Evolutionary conservation across 352 stramenopile species (phyloP).

Genomic region (Peronosclerospora sorghi): DNA sequence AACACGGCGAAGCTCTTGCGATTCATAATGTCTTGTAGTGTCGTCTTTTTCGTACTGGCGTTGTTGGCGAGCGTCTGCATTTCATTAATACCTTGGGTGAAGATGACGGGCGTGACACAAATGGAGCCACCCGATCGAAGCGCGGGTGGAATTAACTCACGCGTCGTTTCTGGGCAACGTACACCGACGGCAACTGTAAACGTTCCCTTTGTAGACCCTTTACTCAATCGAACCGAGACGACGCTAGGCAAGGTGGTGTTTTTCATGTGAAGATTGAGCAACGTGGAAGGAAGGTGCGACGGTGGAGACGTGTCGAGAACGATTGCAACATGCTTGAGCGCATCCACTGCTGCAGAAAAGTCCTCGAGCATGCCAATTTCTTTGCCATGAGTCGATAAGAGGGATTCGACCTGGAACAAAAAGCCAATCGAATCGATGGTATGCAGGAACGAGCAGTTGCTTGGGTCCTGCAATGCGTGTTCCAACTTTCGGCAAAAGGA

Average conservation of each 20-base stretch:
- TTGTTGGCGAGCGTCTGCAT: conserved; percentile 76
- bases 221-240: conserved; percentile 57
- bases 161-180: conserved; percentile 31
- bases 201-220: conserved; percentile 28
- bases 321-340: conserved; percentile 58
- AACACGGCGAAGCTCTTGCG: conserved; percentile 54
- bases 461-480: conserved; percentile 52
- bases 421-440: conserved; percentile 63
- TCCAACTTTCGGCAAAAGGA: conserved; percentile 70
- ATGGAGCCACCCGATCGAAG: conserved; percentile 43
- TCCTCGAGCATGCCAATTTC: conserved; percentile 94
- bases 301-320: conserved; percentile 56
- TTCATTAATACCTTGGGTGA: conserved; percentile 73
- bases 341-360: conserved; percentile 68
- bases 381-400: conserved; percentile 91
- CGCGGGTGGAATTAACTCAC: conserved; percentile 28
- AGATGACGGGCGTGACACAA: conserved; percentile 48
- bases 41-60: conserved; percentile 51
- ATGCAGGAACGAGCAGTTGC: conserved; percentile 40
- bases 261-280: conserved; percentile 73
- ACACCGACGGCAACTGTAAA: conserved; percentile 55
- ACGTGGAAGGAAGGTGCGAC: conserved; percentile 43
- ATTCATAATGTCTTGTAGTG: conserved; percentile 66
- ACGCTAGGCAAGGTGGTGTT: conserved; percentile 58
- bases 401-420: conserved; percentile 84